phyloP scores from a whole-genome alignment of 345 rosid species.

The Melaleuca alternifolia region DNA sequence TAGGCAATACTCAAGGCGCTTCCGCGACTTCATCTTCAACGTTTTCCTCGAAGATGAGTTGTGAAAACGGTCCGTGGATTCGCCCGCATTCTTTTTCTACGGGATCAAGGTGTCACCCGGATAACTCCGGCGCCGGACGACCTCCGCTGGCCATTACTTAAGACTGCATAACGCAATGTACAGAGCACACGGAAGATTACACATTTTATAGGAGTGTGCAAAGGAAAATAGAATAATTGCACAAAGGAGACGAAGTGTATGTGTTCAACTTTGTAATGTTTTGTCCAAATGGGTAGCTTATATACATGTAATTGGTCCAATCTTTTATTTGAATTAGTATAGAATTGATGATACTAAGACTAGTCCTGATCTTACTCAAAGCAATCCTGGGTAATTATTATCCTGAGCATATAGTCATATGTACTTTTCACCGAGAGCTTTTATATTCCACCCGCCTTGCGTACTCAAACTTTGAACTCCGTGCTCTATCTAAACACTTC shows the following conservation, averaged over 20 bases:
- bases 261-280: neutral
- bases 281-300: neutral
- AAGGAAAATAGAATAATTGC: neutral
- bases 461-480: neutral
- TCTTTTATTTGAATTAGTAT: neutral
- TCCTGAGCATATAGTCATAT: neutral
- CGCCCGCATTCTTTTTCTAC: neutral
- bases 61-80: neutral
- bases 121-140: neutral
- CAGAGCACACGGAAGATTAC: neutral
- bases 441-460: neutral
- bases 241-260: neutral
- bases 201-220: neutral
- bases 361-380: neutral
- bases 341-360: neutral
- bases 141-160: neutral
- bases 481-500: neutral
- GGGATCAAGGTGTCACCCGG: neutral
- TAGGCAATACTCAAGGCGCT: conserved; percentile 66
- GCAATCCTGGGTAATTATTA: neutral
- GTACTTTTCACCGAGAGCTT: neutral
- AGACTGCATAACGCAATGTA: neutral
- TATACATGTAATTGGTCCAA: neutral
- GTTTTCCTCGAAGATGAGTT: conserved; percentile 53
- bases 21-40: conserved; percentile 68